phyloP scores from a whole-genome alignment of 116 monocot species.

The Papilionanthe hybrid region DNA sequence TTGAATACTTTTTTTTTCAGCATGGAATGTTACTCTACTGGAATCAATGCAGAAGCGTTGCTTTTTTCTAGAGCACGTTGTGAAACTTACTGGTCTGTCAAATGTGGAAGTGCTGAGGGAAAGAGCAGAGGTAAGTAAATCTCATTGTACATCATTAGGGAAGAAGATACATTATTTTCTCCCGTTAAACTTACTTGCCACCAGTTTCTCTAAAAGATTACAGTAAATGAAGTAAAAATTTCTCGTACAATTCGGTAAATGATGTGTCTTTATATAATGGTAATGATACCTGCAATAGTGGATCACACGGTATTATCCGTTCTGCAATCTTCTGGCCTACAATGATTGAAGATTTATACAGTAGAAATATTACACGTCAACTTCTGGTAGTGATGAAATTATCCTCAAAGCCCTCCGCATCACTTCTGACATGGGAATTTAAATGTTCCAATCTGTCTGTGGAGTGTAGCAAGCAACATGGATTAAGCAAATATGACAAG shows the following conservation, averaged over 20 bases:
- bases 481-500: neutral
- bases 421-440: neutral
- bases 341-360: neutral
- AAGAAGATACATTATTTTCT: neutral
- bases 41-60: slow-evolving; percentile 93
- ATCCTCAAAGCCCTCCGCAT: neutral
- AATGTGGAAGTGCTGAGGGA: slow-evolving; percentile 75
- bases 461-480: neutral
- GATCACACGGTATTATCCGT: neutral
- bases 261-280: neutral
- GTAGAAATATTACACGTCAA: neutral
- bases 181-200: neutral
- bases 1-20: slow-evolving; percentile 20
- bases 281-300: neutral
- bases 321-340: neutral
- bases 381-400: neutral
- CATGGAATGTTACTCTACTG: slow-evolving; percentile 78
- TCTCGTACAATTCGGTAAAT: neutral
- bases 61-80: slow-evolving; percentile 70
- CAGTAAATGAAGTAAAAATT: neutral
- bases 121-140: slow-evolving; percentile 78
- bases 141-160: neutral
- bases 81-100: slow-evolving; percentile 50
- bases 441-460: neutral
- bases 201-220: neutral